Evolutionary conservation across 1,284 basidiomycete genomes (phyloP), one percentile per base, ranked within the genome.

Genomic region (Marasmius oreades): DNA sequence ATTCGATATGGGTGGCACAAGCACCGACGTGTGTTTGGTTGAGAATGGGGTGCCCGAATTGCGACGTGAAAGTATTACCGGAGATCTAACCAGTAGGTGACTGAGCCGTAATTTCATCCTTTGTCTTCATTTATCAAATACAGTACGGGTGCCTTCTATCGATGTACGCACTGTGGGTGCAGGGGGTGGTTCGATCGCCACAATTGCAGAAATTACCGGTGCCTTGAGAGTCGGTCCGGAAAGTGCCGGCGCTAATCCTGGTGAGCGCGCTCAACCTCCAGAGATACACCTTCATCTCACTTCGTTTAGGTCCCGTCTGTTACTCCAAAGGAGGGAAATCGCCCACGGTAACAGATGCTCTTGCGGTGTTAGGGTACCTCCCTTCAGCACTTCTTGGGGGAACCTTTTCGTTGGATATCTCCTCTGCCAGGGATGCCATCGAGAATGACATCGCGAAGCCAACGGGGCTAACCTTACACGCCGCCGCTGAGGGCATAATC

Each of bases 131-230:
- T 14, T 11, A 16, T 43, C 22, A n/a, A n/a, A n/a, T n/a, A 58
- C 53, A 60, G 65, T 70, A 31, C 60, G 67, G 31, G 63, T 62
- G 7, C 67, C 69, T 8, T 68, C 64, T 1, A 57, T 69, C 5
- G 68, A 70, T 53, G 67, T 70, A 7, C 63, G 66, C 3, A 68
- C 69, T 1, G 68, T 70, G 24, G 69, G 68, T 11, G 68, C 69
- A 6, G 69, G 69, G 5, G 68, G 68, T 20, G 69, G 69, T 3
- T 66, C 63, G 16, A 66, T 69, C 6, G 69, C 69, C 2, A 56
- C 63, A 36, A 64, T 69, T 24, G 63, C 66, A 1, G 52, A 62
- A 51, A 63, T 69, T 2, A 69, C 69, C 16, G 65, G 64, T 26
- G 67, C 68, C 1, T 57, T 70, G 4, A 59, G 69, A 16, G 68